phyloP scores from a whole-genome alignment of 2,329 filamentous ascomycete species.

The Fusarium albidum region DNA sequence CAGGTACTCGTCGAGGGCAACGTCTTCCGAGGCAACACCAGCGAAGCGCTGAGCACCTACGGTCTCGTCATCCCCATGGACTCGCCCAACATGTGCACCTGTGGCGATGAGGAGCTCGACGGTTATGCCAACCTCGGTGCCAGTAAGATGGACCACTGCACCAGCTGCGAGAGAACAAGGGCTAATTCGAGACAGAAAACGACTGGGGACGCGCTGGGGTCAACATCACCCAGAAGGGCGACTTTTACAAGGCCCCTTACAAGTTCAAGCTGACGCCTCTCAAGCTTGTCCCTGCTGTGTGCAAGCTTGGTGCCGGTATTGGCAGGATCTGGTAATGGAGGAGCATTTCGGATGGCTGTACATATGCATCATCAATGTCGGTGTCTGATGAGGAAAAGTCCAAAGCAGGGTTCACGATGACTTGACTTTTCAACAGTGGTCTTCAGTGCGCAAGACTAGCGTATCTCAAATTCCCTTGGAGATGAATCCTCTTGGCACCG shows the following conservation, averaged over 20 bases:
- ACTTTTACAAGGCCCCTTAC: conserved; percentile 58
- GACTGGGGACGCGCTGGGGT: conserved; percentile 57
- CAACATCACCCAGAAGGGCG: conserved; percentile 61
- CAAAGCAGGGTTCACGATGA: too few species aligned
- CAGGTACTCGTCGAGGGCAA: conserved; percentile 58
- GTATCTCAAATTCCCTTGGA: too few species aligned
- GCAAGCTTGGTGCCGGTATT: conserved; percentile 55
- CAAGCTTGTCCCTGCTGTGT: conserved; percentile 49
- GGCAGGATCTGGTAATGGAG: conserved; percentile 50
- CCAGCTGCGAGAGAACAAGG: conserved; percentile 28
- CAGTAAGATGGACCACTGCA: conserved; percentile 46
- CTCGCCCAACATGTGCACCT: conserved; percentile 60
- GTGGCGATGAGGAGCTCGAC: conserved; percentile 62
- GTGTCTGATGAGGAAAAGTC: too few species aligned
- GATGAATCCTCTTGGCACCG: too few species aligned
- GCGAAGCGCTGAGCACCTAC: conserved; percentile 60
- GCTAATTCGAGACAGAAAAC: conserved; percentile 43
- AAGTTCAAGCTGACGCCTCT: conserved; percentile 57
- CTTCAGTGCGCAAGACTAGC: too few species aligned
- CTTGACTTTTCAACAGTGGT: too few species aligned
- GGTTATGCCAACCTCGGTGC: conserved; percentile 63
- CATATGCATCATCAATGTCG: too few species aligned
- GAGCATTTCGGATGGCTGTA: too few species aligned
- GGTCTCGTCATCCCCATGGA: conserved; percentile 64
- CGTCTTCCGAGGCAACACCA: conserved; percentile 56